Base-by-base conservation (phyloP, 371 early-diverging fungal species). In the Saksenaea vasiformis region DNA sequence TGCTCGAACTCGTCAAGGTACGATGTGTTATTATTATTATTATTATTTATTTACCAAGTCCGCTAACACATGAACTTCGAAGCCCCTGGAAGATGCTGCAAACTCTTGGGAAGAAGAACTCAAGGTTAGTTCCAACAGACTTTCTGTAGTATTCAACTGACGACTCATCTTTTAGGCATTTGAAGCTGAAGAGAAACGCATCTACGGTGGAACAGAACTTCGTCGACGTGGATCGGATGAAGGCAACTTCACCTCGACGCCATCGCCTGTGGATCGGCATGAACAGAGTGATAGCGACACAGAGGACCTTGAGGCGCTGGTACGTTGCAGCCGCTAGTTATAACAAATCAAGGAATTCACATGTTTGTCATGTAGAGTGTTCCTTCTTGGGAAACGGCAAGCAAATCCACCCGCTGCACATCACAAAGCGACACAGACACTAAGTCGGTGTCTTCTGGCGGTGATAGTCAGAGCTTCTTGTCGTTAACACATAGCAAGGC, bases 1-100 rank as follows among this genome's bases (percentile, higher is more conserved):
- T 84, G n/a, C 66, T 86, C 41, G 85, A 82, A 58, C 75, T 76
- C 8, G 66, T 74, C 37, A 74, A 73, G 67, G 74, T 70, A 66
- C 7, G 5, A 22, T 22, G 24, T 19, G 22, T 22, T 10, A 22
- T 47, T 14, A 10, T 5, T 37, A 7, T 44, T 44, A 44, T n/a
- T 19, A 1, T 61, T 38, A 9, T 34, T 38, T 7, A 27, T 39
- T 36, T 31, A 7, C 31, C 31, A 31, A 31, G 7, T 31, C 31
- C 31, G 51, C 51, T 39, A 39, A 10, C 27, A 9, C 5, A 47
- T 47, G 24, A 47, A n/a, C 22, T n/a, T 22, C n/a, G 10, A 44
- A 77, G 74, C 79, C 79, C 38, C 61, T 77, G 5, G 77, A 80
- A 28, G 73, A 77, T 61, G 60, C 71, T 17, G 65, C 73, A 2